Evolutionary conservation across 2,329 filamentous ascomycete species (phyloP).

Genomic region (Graphilbum ipis-grandicollis): DNA sequence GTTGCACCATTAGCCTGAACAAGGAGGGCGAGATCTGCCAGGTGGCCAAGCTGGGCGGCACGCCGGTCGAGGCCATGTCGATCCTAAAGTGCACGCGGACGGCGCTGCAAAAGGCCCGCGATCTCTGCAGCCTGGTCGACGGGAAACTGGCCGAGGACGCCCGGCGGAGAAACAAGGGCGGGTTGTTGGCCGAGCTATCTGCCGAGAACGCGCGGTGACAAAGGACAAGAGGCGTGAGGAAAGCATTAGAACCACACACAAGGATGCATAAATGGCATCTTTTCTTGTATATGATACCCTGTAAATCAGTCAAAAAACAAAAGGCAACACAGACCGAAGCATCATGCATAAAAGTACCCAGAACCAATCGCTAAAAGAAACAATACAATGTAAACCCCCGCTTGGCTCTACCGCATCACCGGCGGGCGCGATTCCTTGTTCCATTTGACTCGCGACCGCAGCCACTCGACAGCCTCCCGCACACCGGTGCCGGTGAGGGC

Average conservation of each 20-base stretch:
- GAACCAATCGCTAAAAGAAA: too few species aligned
- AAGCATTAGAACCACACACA: neutral
- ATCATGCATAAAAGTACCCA: too few species aligned
- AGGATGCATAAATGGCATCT: conserved; percentile 1
- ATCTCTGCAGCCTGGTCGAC: conserved; percentile 59
- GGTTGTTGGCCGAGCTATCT: conserved; percentile 57
- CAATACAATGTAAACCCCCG: neutral
- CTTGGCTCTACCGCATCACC: conserved; percentile 57
- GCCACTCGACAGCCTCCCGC: conserved; percentile 91
- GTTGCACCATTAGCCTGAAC: conserved; percentile 73
- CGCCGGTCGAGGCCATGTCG: conserved; percentile 60
- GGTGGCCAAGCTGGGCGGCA: conserved; percentile 77
- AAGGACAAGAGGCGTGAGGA: neutral
- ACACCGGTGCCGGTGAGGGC: conserved; percentile 82
- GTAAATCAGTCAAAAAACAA: conserved; percentile 4
- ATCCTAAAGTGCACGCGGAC: conserved; percentile 60
- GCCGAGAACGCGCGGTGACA: conserved; percentile 69
- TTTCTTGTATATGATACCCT: conserved; percentile 8
- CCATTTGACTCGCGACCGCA: conserved; percentile 83
- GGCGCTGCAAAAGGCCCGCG: conserved; percentile 64
- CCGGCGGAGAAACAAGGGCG: conserved; percentile 61
- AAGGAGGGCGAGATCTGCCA: conserved; percentile 81
- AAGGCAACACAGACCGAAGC: neutral
- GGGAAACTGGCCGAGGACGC: conserved; percentile 59
- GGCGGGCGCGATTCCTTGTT: conserved; percentile 88